Evolutionary conservation across 805 yeast species (phyloP).

Genomic region (Metschnikowia dekortorum): DNA sequence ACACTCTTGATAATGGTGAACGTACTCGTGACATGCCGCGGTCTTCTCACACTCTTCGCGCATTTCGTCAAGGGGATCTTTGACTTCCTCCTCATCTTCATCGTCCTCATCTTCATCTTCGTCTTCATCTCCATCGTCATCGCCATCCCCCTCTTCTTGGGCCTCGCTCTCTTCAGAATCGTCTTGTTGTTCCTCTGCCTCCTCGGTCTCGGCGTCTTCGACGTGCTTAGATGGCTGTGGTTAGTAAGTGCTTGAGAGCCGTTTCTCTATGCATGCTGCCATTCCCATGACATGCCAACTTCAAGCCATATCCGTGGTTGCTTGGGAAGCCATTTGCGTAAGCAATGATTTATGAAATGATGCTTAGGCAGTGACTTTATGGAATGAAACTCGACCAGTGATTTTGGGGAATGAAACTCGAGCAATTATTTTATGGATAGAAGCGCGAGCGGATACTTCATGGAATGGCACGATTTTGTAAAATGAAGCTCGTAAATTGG

Average conservation of each 20-base stretch:
- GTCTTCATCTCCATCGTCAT: slow-evolving; percentile 64
- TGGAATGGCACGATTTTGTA: too few relatives aligned
- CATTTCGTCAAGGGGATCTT: slow-evolving; percentile 17
- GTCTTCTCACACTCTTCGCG: slow-evolving; percentile 62
- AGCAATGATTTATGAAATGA: too few relatives aligned
- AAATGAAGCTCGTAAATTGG: too few relatives aligned
- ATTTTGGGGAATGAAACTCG: too few relatives aligned
- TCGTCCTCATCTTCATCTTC: slow-evolving; percentile 63
- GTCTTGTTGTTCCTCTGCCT: slow-evolving; percentile 16
- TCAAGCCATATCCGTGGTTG: too few relatives aligned
- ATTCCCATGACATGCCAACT: too few relatives aligned
- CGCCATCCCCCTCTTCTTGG: slow-evolving; percentile 39
- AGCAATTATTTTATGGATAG: too few relatives aligned
- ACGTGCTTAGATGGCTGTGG: slow-evolving; percentile 11
- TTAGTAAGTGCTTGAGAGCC: slow-evolving; percentile 1
- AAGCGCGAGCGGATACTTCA: too few relatives aligned
- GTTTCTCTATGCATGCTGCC: too few relatives aligned
- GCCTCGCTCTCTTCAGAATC: slow-evolving; percentile 35
- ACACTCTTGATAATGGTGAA: slow-evolving; percentile 93
- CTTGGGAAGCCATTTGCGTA: too few relatives aligned
- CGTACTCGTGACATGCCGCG: slow-evolving; percentile 62
- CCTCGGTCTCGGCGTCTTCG: slow-evolving; percentile 7
- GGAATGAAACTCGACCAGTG: too few relatives aligned
- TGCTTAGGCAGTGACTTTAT: too few relatives aligned
- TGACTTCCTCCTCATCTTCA: slow-evolving; percentile 20